These are phyloP conservation scores for Phylloporus rhodoxanthus DNA, from an alignment of 768 basidiomycete species.

Conservation along the genomic window DNA sequence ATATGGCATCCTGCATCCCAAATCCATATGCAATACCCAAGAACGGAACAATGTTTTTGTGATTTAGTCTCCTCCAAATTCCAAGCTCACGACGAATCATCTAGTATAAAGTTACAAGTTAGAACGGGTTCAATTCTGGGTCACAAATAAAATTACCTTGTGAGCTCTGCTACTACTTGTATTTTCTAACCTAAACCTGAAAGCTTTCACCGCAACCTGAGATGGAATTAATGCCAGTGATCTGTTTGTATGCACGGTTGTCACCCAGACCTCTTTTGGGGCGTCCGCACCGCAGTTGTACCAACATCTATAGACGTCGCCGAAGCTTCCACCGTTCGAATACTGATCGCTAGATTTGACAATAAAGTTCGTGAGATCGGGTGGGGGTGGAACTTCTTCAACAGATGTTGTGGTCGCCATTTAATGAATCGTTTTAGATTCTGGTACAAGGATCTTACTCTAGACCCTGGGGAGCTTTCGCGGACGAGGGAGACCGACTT, in stretches of 20 bases:
- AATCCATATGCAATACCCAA: not conserved
- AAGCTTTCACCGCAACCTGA: constrained; percentile 7
- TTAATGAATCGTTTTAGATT: too few relatives aligned
- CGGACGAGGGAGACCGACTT: too few relatives aligned
- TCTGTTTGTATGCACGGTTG: too few relatives aligned
- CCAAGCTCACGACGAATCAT: constrained; percentile 6
- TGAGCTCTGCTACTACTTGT: too few relatives aligned
- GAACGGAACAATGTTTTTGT: constrained; percentile 1
- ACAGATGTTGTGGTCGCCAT: too few relatives aligned
- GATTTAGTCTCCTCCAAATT: constrained; percentile 4
- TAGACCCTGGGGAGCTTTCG: too few relatives aligned
- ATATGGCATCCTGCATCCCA: not conserved
- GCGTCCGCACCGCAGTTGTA: not conserved
- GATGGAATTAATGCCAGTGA: too few relatives aligned
- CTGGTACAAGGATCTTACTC: too few relatives aligned
- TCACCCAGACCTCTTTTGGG: too few relatives aligned
- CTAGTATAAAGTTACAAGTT: not conserved
- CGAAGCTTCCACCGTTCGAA: not conserved
- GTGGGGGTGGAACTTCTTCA: not conserved
- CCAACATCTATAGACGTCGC: constrained; percentile 4
- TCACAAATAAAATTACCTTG: not conserved
- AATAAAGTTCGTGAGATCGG: constrained; percentile 1
- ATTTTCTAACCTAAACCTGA: constrained; percentile 1
- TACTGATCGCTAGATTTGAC: not conserved
- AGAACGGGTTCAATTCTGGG: too few relatives aligned